phyloP scores from a whole-genome alignment of 2,329 filamentous ascomycete species.

The Emergomyces orientalis region DNA sequence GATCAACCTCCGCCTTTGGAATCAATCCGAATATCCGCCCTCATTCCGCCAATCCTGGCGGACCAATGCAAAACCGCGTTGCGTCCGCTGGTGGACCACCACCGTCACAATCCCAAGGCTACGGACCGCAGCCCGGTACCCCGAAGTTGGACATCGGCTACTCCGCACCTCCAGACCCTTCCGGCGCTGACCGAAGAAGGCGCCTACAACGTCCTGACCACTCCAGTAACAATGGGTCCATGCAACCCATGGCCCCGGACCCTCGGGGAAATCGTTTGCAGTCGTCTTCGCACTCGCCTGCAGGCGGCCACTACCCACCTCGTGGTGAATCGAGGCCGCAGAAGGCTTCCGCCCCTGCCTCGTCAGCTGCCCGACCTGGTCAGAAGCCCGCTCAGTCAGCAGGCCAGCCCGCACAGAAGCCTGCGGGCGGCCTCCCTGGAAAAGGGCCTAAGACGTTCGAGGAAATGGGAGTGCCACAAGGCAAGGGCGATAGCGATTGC shows the following conservation, averaged over 20 bases:
- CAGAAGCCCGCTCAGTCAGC: conserved; percentile 24
- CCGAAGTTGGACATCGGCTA: conserved; percentile 40
- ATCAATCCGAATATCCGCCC: conserved; percentile 41
- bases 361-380: conserved; percentile 28
- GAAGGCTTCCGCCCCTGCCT: conserved; percentile 10
- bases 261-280: not conserved
- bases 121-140: conserved; percentile 25
- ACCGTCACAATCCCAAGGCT: conserved; percentile 26
- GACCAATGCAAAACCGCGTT: conserved; percentile 20
- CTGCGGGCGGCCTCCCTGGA: conserved; percentile 37
- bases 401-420: conserved; percentile 16
- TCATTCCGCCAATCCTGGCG: conserved; percentile 24
- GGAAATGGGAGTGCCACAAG: conserved; percentile 88
- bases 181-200: conserved; percentile 30
- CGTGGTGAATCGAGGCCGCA: conserved; percentile 14
- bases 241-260: conserved; percentile 11
- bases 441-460: conserved; percentile 94
- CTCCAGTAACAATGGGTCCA: not conserved
- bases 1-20: conserved; percentile 40
- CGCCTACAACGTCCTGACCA: conserved; percentile 33
- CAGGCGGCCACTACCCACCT: conserved; percentile 9
- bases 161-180: conserved; percentile 37
- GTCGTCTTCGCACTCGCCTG: not conserved
- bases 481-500: conserved; percentile 80
- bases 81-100: conserved; percentile 21